Conservation (phyloP, 192 early-diverging fungal species). For the Phlyctochytrium bullatum region DNA sequence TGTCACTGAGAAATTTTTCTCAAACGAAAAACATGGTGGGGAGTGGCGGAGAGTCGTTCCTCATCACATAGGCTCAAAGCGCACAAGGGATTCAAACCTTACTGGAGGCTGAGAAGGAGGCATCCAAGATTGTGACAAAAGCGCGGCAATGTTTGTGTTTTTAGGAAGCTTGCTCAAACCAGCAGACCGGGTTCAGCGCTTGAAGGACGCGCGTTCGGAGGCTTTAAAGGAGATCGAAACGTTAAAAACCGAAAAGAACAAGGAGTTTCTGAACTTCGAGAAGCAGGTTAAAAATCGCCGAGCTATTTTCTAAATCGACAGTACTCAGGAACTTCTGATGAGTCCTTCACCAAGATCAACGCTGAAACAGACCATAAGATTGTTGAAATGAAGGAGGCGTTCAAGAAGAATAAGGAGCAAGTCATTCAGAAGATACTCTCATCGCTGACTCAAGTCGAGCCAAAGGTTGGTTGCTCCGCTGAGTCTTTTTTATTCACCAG, state of each 20-base stretch:
- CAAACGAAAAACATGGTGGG: no score
- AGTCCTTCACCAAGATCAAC: slow-evolving; percentile 57
- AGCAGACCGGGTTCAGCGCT: slow-evolving; percentile 81
- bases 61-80: slow-evolving; percentile 42
- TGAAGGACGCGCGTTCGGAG: slow-evolving; percentile 94
- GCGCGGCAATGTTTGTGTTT: slow-evolving; percentile 87
- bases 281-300: slow-evolving; percentile 52
- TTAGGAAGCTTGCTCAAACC: neutral
- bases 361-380: slow-evolving; percentile 71
- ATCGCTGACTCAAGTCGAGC: slow-evolving; percentile 63
- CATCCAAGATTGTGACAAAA: slow-evolving; percentile 87
- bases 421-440: slow-evolving; percentile 70
- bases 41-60: no score
- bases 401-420: slow-evolving; percentile 57
- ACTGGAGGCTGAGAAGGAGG: slow-evolving; percentile 96
- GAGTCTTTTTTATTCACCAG: no score
- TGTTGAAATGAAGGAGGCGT: slow-evolving; percentile 56
- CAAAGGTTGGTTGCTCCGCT: slow-evolving; percentile 53
- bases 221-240: slow-evolving; percentile 88
- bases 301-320: slow-evolving; percentile 24
- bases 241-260: slow-evolving; percentile 80
- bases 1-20: no score
- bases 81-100: slow-evolving; percentile 94
- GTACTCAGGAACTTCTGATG: slow-evolving; percentile 70
- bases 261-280: slow-evolving; percentile 75